phyloP scores from a whole-genome alignment of 345 rosid genomes.

The Ricinus communis region DNA sequence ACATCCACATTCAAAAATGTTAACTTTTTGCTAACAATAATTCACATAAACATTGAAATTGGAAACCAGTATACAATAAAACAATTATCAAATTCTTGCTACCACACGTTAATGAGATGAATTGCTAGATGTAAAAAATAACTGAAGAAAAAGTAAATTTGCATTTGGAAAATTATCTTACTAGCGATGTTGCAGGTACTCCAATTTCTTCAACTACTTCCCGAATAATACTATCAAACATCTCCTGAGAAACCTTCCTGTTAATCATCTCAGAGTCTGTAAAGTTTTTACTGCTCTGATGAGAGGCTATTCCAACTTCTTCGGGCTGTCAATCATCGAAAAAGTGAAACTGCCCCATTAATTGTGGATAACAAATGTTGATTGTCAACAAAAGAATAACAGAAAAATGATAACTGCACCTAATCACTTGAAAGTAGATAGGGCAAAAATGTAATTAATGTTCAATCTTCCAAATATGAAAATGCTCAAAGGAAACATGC shows the following conservation, averaged over 20 bases:
- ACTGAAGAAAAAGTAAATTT: not conserved
- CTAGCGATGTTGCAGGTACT: constrained; percentile 70
- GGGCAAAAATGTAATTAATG: too few relatives aligned
- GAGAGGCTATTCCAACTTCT: constrained; percentile 51
- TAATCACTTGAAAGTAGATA: not conserved
- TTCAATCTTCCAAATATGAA: not conserved
- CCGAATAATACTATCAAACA: constrained; percentile 74
- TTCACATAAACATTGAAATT: too few relatives aligned
- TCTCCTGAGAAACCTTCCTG: constrained; percentile 57
- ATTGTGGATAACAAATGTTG: not conserved
- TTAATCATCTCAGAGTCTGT: constrained; percentile 39
- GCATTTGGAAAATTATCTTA: constrained; percentile 32
- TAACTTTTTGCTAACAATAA: too few relatives aligned
- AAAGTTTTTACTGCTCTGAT: constrained; percentile 26
- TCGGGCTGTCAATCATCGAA: constrained; percentile 54
- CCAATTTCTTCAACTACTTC: constrained; percentile 95
- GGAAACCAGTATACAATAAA: too few relatives aligned
- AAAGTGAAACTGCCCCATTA: constrained; percentile 7
- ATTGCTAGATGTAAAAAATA: too few relatives aligned
- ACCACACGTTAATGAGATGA: too few relatives aligned
- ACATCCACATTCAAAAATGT: too few relatives aligned
- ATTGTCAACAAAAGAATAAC: not conserved
- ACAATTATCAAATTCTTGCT: too few relatives aligned
- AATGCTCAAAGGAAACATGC: not conserved
- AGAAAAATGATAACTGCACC: not conserved